Evolutionary conservation across 768 basidiomycete genomes (phyloP).

Genomic region (Crucibulum laeve): DNA sequence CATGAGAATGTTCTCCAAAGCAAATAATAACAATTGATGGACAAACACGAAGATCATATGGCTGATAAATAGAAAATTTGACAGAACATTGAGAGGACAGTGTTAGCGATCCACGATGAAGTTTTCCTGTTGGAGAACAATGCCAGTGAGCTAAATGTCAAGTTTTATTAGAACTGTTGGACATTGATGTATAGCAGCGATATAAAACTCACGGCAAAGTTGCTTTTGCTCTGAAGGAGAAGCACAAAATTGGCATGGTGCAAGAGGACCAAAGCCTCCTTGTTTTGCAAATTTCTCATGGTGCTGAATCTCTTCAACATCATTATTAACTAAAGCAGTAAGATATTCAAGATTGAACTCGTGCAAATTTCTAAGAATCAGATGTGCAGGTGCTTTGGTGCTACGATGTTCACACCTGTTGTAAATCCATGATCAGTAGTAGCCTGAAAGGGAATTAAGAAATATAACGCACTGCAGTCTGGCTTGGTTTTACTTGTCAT

Average conservation of each 20-base stretch:
- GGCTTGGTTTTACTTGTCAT: conserved; percentile 1
- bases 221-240: conserved; percentile 12
- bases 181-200: background rate
- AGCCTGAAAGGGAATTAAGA: background rate
- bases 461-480: background rate
- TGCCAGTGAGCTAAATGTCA: conserved; percentile 12
- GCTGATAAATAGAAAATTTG: conserved; percentile 1
- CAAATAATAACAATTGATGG: background rate
- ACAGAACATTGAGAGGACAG: conserved; percentile 1
- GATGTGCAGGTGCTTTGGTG: conserved; percentile 7
- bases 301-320: background rate
- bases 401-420: conserved; percentile 5
- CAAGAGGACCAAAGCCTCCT: conserved; percentile 14
- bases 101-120: conserved; percentile 9
- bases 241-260: conserved; percentile 11
- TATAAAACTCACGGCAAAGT: conserved; percentile 11
- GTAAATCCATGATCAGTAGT: background rate
- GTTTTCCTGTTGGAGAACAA: conserved; percentile 8
- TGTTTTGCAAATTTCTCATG: background rate
- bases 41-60: background rate
- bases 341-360: conserved; percentile 17
- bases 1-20: background rate
- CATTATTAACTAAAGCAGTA: conserved; percentile 9
- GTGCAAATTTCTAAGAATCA: conserved; percentile 16
- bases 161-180: background rate